Evolutionary conservation across 352 stramenopile species (phyloP), one percentile per base, ranked within the genome.

Genomic region (Pythium dissimile): DNA sequence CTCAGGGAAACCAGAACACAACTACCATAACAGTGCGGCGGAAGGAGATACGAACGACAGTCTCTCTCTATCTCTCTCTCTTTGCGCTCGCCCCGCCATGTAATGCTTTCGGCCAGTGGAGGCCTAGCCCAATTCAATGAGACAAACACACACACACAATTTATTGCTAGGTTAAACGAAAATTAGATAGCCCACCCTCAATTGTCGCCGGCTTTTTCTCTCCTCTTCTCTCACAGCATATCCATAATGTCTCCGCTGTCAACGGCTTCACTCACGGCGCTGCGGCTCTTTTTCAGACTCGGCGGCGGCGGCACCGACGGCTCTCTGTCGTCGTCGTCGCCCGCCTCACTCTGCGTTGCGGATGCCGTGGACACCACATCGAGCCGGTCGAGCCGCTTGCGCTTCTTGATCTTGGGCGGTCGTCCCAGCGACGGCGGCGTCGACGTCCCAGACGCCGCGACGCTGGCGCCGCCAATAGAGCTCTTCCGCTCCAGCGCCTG

Each of bases 231-330:
- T 75, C 71, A 88, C 10, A 87, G 71, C 44, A 84, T 75, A 62
- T 88, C 79, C 26, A 82, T 64, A 54, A 84, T 83, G 47, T 87
- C 79, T 26, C 71, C 52, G 24, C 23, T 47, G 15, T 31, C 24
- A 12, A 16, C 30, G 16, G 10, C 45, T 20, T 57, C 55, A 21
- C 27, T 52, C 15, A 24, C 37, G 4, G 26, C 24, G 37, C 45
- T 62, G 6, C 47, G 44, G 38, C 45, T 56, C 46, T 45, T 62
- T 30, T 49, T 56, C 35, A 55, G 54, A n/a, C 45, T 54, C 31
- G 35, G 15, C 12, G 45, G 37, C n/a, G 31, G 27, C 11, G 52
- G 46, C n/a, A n/a, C n/a, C n/a, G n/a, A n/a, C 27, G 30, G 37
- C 13, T 66, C 58, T 26, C 60, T 66, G 7, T 67, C 59, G 34